Conservation (phyloP, 1,139 yeast species). For the Geotrichum carabidarum region DNA sequence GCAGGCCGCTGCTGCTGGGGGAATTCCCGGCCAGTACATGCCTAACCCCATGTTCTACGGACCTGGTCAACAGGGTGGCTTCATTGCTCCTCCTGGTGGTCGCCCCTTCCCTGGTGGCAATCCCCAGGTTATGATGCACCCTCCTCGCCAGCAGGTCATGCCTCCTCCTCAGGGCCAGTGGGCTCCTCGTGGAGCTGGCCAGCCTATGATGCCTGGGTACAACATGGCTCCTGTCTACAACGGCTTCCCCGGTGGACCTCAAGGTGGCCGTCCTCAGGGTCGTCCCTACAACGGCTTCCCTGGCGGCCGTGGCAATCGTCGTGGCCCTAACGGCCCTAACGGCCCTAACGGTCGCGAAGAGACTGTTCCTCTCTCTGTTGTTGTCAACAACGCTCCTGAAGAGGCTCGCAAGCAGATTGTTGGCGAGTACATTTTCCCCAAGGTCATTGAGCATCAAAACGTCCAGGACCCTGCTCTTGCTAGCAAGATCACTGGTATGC, state of each 20-base stretch:
- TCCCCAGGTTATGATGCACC: slow-evolving; percentile 80
- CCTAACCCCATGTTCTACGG: slow-evolving; percentile 87
- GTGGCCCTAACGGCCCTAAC: slow-evolving; percentile 25
- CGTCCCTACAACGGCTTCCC: slow-evolving; percentile 24
- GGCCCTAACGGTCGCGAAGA: slow-evolving; percentile 24
- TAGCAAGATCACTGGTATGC: slow-evolving; percentile 98
- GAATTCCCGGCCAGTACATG: slow-evolving; percentile 94
- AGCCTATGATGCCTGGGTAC: slow-evolving; percentile 42
- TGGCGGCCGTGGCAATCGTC: slow-evolving; percentile 25
- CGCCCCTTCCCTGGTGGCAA: slow-evolving; percentile 78
- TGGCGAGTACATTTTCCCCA: slow-evolving; percentile 97
- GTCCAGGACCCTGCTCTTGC: slow-evolving; percentile 89
- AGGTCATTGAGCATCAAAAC: slow-evolving; percentile 76
- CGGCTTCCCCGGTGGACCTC: slow-evolving; percentile 46
- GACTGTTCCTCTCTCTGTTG: slow-evolving; percentile 31
- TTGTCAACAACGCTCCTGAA: slow-evolving; percentile 43
- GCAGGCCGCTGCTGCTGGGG: slow-evolving; percentile 59
- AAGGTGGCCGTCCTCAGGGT: slow-evolving; percentile 37
- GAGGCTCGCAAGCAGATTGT: slow-evolving; percentile 95
- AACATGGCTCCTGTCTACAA: slow-evolving; percentile 78
- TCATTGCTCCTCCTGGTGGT: slow-evolving; percentile 66
- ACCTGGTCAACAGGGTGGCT: slow-evolving; percentile 71
- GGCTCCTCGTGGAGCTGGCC: slow-evolving; percentile 44
- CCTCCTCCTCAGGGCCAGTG: slow-evolving; percentile 65
- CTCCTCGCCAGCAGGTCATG: slow-evolving; percentile 63